Evolutionary conservation across 495 filamentous ascomycete species (phyloP).

Genomic region (Haplographium delicatum): DNA sequence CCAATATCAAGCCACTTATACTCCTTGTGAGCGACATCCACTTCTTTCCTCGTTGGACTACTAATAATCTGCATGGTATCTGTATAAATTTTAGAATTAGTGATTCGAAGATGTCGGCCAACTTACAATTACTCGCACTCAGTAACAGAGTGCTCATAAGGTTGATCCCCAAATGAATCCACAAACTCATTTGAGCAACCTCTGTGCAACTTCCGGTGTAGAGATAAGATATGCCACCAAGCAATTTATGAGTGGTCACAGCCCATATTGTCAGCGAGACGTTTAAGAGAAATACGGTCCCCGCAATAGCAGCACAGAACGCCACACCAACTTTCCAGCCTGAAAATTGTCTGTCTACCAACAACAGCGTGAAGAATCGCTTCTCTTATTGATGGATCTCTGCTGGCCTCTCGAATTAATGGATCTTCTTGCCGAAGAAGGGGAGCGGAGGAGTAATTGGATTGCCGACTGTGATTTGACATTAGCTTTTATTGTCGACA

Average conservation of each 20-base stretch:
- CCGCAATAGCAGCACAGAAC: slow-evolving; percentile 6
- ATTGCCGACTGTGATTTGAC: not conserved
- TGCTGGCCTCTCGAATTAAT: not conserved
- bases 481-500: not conserved
- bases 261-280: slow-evolving; percentile 13
- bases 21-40: slow-evolving; percentile 40
- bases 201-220: slow-evolving; percentile 18
- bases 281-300: slow-evolving; percentile 9
- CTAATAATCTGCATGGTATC: slow-evolving; percentile 42
- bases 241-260: not conserved
- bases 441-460: slow-evolving; percentile 4
- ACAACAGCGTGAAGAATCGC: not conserved
- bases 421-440: not conserved
- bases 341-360: not conserved
- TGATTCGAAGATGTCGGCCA: not conserved
- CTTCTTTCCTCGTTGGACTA: slow-evolving; percentile 47
- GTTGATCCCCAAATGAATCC: slow-evolving; percentile 34
- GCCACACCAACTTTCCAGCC: slow-evolving; percentile 18
- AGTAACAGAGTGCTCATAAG: slow-evolving; percentile 34
- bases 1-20: slow-evolving; percentile 50
- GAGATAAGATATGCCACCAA: slow-evolving; percentile 6
- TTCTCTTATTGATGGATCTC: slow-evolving; percentile 1
- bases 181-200: slow-evolving; percentile 23
- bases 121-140: slow-evolving; percentile 33
- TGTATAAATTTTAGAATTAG: not conserved